These are phyloP conservation scores for Meyerozyma elateridarum DNA, from an alignment of 1,139 yeast species.

Conservation along the genomic window DNA sequence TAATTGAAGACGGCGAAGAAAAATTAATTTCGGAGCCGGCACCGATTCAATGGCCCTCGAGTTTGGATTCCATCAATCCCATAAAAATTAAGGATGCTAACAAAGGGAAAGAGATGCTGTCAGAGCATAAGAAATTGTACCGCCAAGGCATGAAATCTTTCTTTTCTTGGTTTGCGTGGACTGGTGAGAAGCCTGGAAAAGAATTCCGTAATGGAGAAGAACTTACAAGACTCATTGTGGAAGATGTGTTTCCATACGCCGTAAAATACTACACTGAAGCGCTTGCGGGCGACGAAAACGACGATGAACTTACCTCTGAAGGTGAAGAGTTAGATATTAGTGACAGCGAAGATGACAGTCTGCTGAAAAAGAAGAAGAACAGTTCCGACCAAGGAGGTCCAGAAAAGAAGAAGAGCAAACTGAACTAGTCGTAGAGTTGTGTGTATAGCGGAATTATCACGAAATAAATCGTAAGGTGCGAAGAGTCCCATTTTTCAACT, in stretches of 20 bases:
- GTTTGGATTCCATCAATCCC: conserved; percentile 52
- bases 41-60: conserved; percentile 56
- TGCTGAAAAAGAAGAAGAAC: conserved; percentile 17
- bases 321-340: conserved; percentile 55
- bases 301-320: conserved; percentile 47
- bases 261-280: conserved; percentile 71
- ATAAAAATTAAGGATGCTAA: conserved; percentile 31
- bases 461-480: too few relatives aligned
- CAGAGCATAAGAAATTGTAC: conserved; percentile 56
- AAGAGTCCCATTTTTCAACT: too few relatives aligned
- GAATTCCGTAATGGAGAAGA: conserved; percentile 73
- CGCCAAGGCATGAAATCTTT: conserved; percentile 69
- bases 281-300: conserved; percentile 52
- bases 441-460: too few relatives aligned
- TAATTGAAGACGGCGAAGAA: conserved; percentile 48
- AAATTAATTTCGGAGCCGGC: conserved; percentile 46
- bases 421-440: not conserved
- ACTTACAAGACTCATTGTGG: conserved; percentile 55
- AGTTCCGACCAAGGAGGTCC: conserved; percentile 2
- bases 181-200: conserved; percentile 67
- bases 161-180: conserved; percentile 74
- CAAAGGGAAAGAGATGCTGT: conserved; percentile 29
- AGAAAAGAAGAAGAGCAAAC: not conserved
- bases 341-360: conserved; percentile 39
- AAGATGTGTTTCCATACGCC: conserved; percentile 68